Evolutionary conservation across 1,284 basidiomycete genomes (phyloP).

Genomic region (Wolfiporia cocos): DNA sequence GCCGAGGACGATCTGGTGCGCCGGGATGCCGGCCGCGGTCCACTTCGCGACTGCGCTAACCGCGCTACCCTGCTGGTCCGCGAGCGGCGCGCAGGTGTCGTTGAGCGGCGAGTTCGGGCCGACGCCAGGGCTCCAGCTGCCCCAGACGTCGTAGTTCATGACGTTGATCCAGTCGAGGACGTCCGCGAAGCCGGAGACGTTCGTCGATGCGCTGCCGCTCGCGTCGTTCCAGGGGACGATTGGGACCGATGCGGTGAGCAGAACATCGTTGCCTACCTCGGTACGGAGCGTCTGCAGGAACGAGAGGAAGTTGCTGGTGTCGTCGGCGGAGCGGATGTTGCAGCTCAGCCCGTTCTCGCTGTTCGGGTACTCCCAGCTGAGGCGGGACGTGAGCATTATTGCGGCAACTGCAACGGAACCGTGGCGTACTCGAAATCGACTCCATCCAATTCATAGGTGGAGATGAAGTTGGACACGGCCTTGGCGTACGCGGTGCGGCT

Average conservation of each 20-base stretch:
- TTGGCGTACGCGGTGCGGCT: constrained; percentile 65
- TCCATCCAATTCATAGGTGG: constrained; percentile 65
- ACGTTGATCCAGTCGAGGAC: constrained; percentile 78
- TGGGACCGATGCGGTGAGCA: constrained; percentile 71
- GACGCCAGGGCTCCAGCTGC: constrained; percentile 33
- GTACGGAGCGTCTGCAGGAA: constrained; percentile 73
- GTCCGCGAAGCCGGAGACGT: constrained; percentile 66
- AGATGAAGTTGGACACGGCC: constrained; percentile 54
- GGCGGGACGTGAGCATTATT: neutral
- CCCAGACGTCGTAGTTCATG: constrained; percentile 88
- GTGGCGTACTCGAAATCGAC: constrained; percentile 69
- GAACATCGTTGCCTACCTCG: constrained; percentile 47
- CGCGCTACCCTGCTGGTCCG: constrained; percentile 69
- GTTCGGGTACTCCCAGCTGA: constrained; percentile 86
- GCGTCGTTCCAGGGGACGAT: constrained; percentile 62
- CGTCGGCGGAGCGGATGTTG: constrained; percentile 57
- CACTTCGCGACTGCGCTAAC: constrained; percentile 68
- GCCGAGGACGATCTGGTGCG: constrained; percentile 73
- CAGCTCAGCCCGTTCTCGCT: constrained; percentile 66
- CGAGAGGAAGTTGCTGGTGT: constrained; percentile 66
- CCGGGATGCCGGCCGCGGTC: constrained; percentile 76
- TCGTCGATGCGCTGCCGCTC: constrained; percentile 47
- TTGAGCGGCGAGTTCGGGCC: constrained; percentile 84
- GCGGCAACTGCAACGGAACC: neutral
- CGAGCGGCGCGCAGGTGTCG: constrained; percentile 62